These are phyloP conservation scores for Aspergillus tubingensis DNA, from an alignment of 2,329 filamentous ascomycete genomes.

Conservation along the genomic window DNA sequence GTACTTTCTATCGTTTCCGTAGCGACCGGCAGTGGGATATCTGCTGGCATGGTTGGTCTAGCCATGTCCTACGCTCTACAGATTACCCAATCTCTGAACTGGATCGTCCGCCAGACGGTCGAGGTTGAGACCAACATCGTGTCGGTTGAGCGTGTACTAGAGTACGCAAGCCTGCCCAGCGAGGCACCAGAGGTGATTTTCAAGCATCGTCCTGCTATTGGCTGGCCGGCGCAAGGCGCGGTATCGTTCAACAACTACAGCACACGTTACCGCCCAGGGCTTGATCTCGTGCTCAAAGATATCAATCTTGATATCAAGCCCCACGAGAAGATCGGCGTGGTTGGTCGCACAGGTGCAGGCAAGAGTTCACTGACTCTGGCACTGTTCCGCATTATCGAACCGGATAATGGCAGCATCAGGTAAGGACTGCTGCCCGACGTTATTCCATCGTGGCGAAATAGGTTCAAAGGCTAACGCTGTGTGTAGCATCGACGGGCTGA, in stretches of 20 bases:
- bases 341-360: conserved; percentile 91
- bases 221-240: conserved; percentile 87
- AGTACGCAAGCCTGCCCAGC: conserved; percentile 87
- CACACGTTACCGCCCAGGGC: conserved; percentile 83
- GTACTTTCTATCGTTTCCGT: conserved; percentile 81
- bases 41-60: conserved; percentile 79
- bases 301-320: conserved; percentile 90
- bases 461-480: conserved; percentile 15
- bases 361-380: conserved; percentile 93
- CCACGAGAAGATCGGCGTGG: conserved; percentile 96
- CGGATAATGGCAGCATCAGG: conserved; percentile 73
- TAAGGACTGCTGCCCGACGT: conserved; percentile 27
- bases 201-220: conserved; percentile 79
- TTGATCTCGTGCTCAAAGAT: conserved; percentile 91
- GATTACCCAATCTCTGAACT: conserved; percentile 96
- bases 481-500: conserved; percentile 75
- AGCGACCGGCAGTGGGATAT: conserved; percentile 63
- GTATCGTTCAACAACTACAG: conserved; percentile 93
- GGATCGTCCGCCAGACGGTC: conserved; percentile 97
- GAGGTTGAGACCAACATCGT: conserved; percentile 99
- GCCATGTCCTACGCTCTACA: conserved; percentile 96
- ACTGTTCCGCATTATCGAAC: conserved; percentile 94
- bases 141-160: conserved; percentile 93
- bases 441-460: conserved; percentile 6
- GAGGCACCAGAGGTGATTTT: conserved; percentile 94